phyloP scores from a whole-genome alignment of 345 rosid genomes.

The Salix exigua region DNA sequence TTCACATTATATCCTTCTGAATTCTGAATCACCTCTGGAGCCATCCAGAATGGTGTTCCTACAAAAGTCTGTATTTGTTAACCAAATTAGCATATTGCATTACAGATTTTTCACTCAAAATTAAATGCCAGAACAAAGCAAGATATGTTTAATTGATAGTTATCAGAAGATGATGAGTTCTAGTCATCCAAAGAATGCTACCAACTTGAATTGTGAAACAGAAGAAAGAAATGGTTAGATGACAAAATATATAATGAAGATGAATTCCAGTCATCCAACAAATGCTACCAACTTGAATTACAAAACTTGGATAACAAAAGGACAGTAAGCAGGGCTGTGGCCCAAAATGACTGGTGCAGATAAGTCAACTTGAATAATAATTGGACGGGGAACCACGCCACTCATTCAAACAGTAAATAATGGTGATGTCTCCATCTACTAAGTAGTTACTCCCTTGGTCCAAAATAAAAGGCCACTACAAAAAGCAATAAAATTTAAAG shows the following conservation, averaged over 20 bases:
- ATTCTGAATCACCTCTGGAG: slow-evolving; percentile 99
- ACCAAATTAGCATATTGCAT: slow-evolving; percentile 37
- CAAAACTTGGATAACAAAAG: not conserved
- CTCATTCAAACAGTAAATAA: not conserved
- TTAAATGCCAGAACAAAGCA: not conserved
- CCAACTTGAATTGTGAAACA: not conserved
- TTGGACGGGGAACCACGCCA: not conserved
- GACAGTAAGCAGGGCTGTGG: not conserved
- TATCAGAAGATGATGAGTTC: not conserved
- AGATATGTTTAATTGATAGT: not conserved
- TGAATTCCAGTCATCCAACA: not conserved
- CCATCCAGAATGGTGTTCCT: slow-evolving; percentile 99
- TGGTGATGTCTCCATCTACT: not conserved
- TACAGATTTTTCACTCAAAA: slow-evolving; percentile 8
- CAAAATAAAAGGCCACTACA: not conserved
- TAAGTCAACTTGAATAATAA: not conserved
- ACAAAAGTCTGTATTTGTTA: slow-evolving; percentile 81
- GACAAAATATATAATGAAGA: not conserved
- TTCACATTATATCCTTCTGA: slow-evolving; percentile 97
- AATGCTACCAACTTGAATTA: not conserved
- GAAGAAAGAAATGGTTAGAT: not conserved
- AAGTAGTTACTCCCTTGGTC: not conserved
- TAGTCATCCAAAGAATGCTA: not conserved
- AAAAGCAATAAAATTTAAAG: not conserved
- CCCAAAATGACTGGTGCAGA: not conserved